Evolutionary conservation across 192 early-diverging fungal genomes (phyloP), one percentile per base, ranked within the genome.

Genomic region (Backusella liffmaniae): DNA sequence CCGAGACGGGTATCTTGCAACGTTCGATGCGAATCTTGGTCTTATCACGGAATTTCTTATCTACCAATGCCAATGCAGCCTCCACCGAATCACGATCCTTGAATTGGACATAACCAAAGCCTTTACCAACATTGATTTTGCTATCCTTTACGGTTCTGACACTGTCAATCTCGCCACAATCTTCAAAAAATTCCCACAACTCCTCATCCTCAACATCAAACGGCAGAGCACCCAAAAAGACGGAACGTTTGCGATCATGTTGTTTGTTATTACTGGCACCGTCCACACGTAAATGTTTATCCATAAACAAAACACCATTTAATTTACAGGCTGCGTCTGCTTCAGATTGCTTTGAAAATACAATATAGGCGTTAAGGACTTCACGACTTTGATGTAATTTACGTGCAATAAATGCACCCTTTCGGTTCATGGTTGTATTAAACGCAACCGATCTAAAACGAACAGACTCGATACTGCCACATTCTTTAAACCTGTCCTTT

Each of bases 71-170:
- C 42, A 97, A 79, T 0, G 96, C 96, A 70, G 96, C 80, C 16
- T 85, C 79, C 13, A 98, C 93, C 10, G 90, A 81, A 18, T 90
- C 88, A 42, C 91, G 89, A 66, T 96, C 91, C 75, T 86, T 76
- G 79, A 96, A 97, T 81, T 96, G 94, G 44, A 97, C 95, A 83
- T 96, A 98, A 0, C 90, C 97, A 83, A 97, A 93, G 3, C 97
- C 97, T 79, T 98, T 98, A 44, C 97, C 97, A 51, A 97, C 82
- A 69, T 95, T 96, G 30, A 92, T 96, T 72, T 86, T 89, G 26
- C 78, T 66, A 79, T 98, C 97, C 30, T 96, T 91, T 35, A 97
- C 88, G 36, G 96, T 84, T 16, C 96, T 87, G 23, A 97, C 95
- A 73, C 93, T 91, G 77, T 94, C 92, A 72, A 93, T 86, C 10